phyloP scores from a whole-genome alignment of 2,329 filamentous ascomycete species.

The Calonectria honghensis region DNA sequence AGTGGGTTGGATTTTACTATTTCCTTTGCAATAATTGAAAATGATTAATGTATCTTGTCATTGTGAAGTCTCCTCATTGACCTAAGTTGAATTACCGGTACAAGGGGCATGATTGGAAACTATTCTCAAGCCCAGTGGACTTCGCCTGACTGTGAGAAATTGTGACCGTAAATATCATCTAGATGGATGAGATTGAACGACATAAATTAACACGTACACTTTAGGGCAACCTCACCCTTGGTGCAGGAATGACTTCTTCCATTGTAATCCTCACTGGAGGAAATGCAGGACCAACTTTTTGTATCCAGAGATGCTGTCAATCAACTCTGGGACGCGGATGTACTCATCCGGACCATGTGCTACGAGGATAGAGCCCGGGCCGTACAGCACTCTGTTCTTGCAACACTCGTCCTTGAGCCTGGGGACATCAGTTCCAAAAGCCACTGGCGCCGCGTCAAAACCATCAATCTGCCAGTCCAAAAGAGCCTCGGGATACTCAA shows the following conservation, averaged over 20 bases:
- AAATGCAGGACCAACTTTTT: constrained; percentile 57
- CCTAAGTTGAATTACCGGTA: no score
- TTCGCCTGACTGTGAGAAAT: no score
- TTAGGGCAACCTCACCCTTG: neutral
- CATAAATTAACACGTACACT: no score
- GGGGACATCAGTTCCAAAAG: constrained; percentile 64
- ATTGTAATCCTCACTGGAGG: constrained; percentile 18
- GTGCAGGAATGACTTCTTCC: neutral
- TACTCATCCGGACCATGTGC: constrained; percentile 63
- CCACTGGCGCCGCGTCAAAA: constrained; percentile 60
- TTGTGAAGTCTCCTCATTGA: no score
- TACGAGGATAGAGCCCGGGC: constrained; percentile 62
- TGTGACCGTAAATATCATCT: no score
- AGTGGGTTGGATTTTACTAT: no score
- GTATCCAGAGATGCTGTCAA: constrained; percentile 61
- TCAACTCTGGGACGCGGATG: constrained; percentile 59
- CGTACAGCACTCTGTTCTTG: constrained; percentile 60
- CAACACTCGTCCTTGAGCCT: constrained; percentile 58
- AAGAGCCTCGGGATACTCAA: constrained; percentile 61
- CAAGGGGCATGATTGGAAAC: no score
- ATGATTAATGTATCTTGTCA: no score
- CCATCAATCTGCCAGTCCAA: constrained; percentile 63
- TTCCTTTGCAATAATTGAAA: no score
- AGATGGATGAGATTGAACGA: no score
- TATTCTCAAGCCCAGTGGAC: no score